phyloP scores from a whole-genome alignment of 768 basidiomycete species.

The Kwoniella sp. region DNA sequence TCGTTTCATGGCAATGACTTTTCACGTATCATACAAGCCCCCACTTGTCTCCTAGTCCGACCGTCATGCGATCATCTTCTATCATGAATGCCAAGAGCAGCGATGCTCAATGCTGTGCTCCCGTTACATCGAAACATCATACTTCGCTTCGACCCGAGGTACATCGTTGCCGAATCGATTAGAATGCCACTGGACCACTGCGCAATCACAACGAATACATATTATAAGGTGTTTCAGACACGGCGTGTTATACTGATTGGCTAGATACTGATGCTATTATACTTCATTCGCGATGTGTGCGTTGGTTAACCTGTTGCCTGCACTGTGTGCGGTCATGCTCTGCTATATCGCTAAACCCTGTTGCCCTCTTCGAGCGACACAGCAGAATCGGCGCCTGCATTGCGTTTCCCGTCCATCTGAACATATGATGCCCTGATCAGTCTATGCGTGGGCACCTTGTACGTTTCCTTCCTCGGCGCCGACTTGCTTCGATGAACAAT shows the following conservation, averaged over 20 bases:
- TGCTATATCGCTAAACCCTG: too few species aligned
- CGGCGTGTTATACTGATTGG: not conserved
- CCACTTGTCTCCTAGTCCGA: conserved; percentile 3
- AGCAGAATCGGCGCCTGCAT: not conserved
- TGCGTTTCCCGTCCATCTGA: not conserved
- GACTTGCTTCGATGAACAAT: not conserved
- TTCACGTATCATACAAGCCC: conserved; percentile 21
- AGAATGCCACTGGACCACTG: too few species aligned
- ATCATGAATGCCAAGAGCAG: conserved; percentile 10
- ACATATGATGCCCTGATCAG: not conserved
- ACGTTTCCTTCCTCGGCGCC: conserved; percentile 2
- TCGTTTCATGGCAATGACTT: conserved; percentile 20
- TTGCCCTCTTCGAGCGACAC: not conserved
- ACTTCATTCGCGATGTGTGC: not conserved
- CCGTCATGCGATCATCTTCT: conserved; percentile 24
- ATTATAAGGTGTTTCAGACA: not conserved
- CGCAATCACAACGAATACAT: too few species aligned
- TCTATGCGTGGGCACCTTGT: conserved; percentile 11
- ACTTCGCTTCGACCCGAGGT: too few species aligned
- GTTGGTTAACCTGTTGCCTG: too few species aligned
- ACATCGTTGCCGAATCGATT: too few species aligned
- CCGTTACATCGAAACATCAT: too few species aligned
- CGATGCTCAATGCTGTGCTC: too few species aligned
- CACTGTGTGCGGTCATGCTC: too few species aligned
- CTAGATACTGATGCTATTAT: not conserved